These are phyloP conservation scores for Coniella vitis DNA, from an alignment of 2,329 filamentous ascomycete genomes.

Conservation along the genomic window DNA sequence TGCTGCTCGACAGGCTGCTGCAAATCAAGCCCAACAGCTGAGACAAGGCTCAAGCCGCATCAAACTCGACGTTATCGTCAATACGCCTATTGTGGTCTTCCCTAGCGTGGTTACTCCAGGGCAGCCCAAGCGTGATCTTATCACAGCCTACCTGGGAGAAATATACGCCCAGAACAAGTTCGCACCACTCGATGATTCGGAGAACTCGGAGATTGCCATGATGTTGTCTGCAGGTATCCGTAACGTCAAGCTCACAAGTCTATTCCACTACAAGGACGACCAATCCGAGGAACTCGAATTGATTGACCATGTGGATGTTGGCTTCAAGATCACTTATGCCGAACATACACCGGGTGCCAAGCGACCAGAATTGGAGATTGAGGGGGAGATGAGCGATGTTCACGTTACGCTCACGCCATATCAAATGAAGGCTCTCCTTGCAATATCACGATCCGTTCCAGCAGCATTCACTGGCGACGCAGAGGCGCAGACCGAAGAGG, in stretches of 20 bases:
- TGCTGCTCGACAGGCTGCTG: conserved; percentile 86
- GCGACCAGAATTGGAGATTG: conserved; percentile 84
- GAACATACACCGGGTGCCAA: conserved; percentile 74
- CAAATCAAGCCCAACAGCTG: conserved; percentile 86
- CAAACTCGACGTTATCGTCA: conserved; percentile 89
- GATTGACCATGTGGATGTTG: conserved; percentile 93
- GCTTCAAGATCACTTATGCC: conserved; percentile 85
- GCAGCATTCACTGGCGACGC: conserved; percentile 73
- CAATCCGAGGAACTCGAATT: conserved; percentile 83
- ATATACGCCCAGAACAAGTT: conserved; percentile 97
- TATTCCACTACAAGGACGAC: conserved; percentile 71
- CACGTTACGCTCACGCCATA: conserved; percentile 85
- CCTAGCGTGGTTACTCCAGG: conserved; percentile 69
- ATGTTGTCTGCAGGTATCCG: conserved; percentile 86
- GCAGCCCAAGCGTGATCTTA: conserved; percentile 65
- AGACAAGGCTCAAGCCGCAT: conserved; percentile 86
- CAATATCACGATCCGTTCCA: conserved; percentile 81
- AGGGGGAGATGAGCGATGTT: conserved; percentile 87
- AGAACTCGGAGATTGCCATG: conserved; percentile 71
- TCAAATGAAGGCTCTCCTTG: conserved; percentile 83
- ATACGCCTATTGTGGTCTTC: conserved; percentile 94
- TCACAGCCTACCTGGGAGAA: conserved; percentile 92
- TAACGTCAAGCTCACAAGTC: conserved; percentile 84
- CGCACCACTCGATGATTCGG: conserved; percentile 70
- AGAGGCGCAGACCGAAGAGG: conserved; percentile 65